Conservation (phyloP, 306 rosid species). For the Alnus rubra region DNA sequence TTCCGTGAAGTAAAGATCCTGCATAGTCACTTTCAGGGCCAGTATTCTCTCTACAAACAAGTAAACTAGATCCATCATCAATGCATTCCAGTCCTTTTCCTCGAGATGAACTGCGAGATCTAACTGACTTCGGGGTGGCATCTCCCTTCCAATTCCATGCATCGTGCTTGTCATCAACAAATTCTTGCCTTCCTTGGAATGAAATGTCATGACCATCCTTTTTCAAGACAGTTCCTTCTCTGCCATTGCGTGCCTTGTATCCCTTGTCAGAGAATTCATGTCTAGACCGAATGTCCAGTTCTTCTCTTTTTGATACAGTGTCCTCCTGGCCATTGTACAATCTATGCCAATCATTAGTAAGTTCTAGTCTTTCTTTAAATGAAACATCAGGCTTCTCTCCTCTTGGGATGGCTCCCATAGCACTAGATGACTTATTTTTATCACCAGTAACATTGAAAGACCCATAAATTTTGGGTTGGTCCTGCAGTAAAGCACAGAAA, state of each 20-base stretch:
- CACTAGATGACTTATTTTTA: conserved; percentile 34
- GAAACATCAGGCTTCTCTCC: conserved; percentile 26
- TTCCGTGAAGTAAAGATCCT: conserved; percentile 37
- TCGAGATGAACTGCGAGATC: conserved; percentile 50
- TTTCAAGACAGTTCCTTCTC: conserved; percentile 41
- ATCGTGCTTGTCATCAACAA: conserved; percentile 42
- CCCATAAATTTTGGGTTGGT: conserved; percentile 38
- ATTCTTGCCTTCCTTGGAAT: conserved; percentile 45
- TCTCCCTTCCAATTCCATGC: conserved; percentile 42
- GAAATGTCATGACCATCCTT: conserved; percentile 37
- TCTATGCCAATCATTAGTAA: conserved; percentile 29
- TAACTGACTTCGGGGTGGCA: conserved; percentile 41
- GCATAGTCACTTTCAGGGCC: conserved; percentile 40
- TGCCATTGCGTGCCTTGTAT: conserved; percentile 34
- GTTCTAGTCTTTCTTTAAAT: conserved; percentile 30
- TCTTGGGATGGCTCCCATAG: conserved; percentile 39
- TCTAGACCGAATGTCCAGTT: conserved; percentile 36
- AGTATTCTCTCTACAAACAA: conserved; percentile 42
- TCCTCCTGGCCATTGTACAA: conserved; percentile 45
- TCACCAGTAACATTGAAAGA: conserved; percentile 28
- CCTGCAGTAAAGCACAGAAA: conserved; percentile 57
- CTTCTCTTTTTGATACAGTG: conserved; percentile 43
- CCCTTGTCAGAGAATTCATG: conserved; percentile 46
- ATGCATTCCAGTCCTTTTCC: conserved; percentile 43
- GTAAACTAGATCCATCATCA: conserved; percentile 43